Evolutionary conservation across 1,284 basidiomycete genomes (phyloP).

Genomic region (Marasmius oreades): DNA sequence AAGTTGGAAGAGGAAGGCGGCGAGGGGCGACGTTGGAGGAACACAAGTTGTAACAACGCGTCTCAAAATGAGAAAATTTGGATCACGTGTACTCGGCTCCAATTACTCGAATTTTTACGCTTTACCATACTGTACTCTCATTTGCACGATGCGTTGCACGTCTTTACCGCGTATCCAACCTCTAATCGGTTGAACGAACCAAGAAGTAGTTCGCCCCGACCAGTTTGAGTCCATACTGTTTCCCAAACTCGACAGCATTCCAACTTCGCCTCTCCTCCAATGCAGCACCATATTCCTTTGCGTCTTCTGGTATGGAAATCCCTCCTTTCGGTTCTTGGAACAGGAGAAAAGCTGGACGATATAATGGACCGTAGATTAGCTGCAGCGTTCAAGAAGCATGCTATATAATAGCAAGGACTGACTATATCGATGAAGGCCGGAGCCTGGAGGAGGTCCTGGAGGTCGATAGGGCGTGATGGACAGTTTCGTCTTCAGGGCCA

Average conservation of each 20-base stretch:
- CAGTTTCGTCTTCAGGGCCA: constrained; percentile 41
- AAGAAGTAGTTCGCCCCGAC: constrained; percentile 60
- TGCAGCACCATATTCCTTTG: constrained; percentile 43
- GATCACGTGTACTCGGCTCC: no score
- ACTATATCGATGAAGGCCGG: constrained; percentile 61
- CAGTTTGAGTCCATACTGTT: constrained; percentile 48
- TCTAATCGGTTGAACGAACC: constrained; percentile 19
- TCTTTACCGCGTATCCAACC: no score
- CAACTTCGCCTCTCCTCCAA: constrained; percentile 49
- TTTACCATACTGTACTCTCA: no score
- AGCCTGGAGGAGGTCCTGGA: constrained; percentile 53
- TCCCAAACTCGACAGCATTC: constrained; percentile 51
- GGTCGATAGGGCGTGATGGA: constrained; percentile 56
- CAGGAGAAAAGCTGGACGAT: constrained; percentile 49
- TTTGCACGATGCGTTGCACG: no score
- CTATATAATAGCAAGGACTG: constrained; percentile 15
- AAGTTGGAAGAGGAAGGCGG: no score
- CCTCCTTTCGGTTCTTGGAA: constrained; percentile 53
- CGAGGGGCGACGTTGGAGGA: no score
- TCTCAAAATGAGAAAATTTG: no score
- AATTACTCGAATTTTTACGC: no score
- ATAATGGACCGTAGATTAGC: neutral
- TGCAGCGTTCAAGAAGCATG: neutral
- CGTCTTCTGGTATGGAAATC: constrained; percentile 40
- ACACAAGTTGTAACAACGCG: no score